Evolutionary conservation across 768 basidiomycete genomes (phyloP).

Genomic region (Xanthoconium stramineum): DNA sequence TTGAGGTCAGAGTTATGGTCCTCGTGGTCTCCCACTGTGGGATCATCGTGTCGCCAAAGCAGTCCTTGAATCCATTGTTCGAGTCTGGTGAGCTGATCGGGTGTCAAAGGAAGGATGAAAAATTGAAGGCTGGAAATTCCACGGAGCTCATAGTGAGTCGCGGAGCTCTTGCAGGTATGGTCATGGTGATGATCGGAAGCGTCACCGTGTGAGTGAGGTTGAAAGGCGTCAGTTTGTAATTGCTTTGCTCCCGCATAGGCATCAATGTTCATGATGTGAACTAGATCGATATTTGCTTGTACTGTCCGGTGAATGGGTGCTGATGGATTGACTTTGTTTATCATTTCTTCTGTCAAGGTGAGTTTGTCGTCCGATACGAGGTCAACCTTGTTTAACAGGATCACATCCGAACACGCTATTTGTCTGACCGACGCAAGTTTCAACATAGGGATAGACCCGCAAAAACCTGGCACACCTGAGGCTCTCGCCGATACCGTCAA

Average conservation of each 20-base stretch:
- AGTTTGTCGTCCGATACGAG: conserved; percentile 52
- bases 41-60: conserved; percentile 71
- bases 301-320: conserved; percentile 72
- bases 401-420: conserved; percentile 88
- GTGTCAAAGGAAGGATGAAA: conserved; percentile 56
- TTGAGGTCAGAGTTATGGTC: conserved; percentile 36
- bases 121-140: conserved; percentile 85
- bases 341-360: conserved; percentile 49
- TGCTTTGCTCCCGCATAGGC: conserved; percentile 62
- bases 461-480: conserved; percentile 52
- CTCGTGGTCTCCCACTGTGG: conserved; percentile 35
- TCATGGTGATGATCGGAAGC: conserved; percentile 26
- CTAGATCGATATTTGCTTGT: conserved; percentile 70
- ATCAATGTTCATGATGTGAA: conserved; percentile 71
- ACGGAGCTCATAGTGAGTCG: conserved; percentile 62
- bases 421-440: conserved; percentile 55
- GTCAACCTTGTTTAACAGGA: conserved; percentile 91
- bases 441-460: not conserved
- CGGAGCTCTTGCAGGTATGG: conserved; percentile 33
- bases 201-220: conserved; percentile 35
- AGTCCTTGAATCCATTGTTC: conserved; percentile 80
- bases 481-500: conserved; percentile 71
- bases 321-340: conserved; percentile 77
- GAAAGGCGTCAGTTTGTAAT: conserved; percentile 18
- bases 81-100: conserved; percentile 46